Percentiles rank a stretch among this genome's conserved stretches.
These are phyloP conservation scores for Mallotus nudiflorus DNA, from an alignment of 345 rosid genomes.

Conservation along the genomic window DNA sequence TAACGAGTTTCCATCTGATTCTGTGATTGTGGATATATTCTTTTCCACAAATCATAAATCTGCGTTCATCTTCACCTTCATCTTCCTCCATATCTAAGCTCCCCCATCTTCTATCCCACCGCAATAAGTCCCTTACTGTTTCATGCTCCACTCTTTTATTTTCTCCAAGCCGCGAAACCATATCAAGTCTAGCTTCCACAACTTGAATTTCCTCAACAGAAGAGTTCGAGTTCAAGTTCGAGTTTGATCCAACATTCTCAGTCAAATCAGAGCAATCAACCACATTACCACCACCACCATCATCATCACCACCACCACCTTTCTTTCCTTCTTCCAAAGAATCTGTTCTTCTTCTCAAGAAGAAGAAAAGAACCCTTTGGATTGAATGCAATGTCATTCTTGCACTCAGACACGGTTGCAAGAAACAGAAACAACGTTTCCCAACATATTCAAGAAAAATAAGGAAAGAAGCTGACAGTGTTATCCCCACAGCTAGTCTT, in stretches of 20 bases:
- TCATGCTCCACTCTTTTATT: background rate
- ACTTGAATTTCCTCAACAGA: conserved; percentile 27
- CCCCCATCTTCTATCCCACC: background rate
- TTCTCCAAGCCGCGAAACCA: background rate
- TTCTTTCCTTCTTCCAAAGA: background rate
- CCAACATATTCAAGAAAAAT: conserved; percentile 49
- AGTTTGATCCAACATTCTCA: conserved; percentile 1
- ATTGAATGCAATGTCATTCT: conserved; percentile 17
- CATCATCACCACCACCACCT: background rate
- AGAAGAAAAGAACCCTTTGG: conserved; percentile 7
- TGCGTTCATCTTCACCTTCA: conserved; percentile 17
- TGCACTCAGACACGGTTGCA: conserved; percentile 30
- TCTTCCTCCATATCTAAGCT: conserved; percentile 19
- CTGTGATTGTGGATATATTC: conserved; percentile 35
- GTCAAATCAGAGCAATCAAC: conserved; percentile 7
- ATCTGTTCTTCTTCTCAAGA: background rate
- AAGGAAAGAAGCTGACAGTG: conserved; percentile 59
- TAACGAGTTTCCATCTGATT: conserved; percentile 47
- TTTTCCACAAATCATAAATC: conserved; percentile 19
- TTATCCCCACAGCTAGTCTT: conserved; percentile 53
- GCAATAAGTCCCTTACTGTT: background rate
- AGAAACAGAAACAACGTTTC: conserved; percentile 21
- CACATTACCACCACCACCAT: background rate
- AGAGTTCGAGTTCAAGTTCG: too few relatives aligned
- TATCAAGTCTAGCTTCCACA: conserved; percentile 9